Conservation (phyloP, 169 alveolate species). For the Plasmodium cynomolgi region DNA sequence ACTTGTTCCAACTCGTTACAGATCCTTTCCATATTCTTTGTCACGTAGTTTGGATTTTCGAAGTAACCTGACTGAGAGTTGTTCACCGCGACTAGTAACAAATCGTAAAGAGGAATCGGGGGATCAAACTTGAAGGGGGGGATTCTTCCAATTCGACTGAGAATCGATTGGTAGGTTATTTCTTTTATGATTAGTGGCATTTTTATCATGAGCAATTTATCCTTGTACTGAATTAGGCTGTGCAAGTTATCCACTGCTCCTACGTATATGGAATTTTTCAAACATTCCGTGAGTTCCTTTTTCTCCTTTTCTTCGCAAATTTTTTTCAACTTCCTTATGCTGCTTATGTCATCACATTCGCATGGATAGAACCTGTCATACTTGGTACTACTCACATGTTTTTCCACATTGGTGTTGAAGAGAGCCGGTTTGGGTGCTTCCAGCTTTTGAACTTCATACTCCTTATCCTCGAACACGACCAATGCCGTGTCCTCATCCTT, state of each 20-base stretch:
- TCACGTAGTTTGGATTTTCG: conserved; percentile 52
- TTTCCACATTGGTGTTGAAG: conserved; percentile 14
- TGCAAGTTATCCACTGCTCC: conserved; percentile 82
- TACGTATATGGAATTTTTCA: conserved; percentile 80
- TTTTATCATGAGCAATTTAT: conserved; percentile 78
- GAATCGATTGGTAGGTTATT: conserved; percentile 79
- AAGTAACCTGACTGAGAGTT: conserved; percentile 47
- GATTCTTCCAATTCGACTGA: conserved; percentile 83
- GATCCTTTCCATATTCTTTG: conserved; percentile 20
- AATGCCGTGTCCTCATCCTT: background rate
- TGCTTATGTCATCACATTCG: conserved; percentile 38
- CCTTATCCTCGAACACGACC: conserved; percentile 21
- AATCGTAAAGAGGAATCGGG: conserved; percentile 76
- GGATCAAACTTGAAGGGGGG: conserved; percentile 79
- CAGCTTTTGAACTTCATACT: conserved; percentile 29
- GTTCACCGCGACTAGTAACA: conserved; percentile 76
- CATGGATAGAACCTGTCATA: conserved; percentile 19
- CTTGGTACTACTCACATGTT: conserved; percentile 28
- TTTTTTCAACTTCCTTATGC: conserved; percentile 40
- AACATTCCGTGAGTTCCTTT: conserved; percentile 75
- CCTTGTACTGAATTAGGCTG: conserved; percentile 82
- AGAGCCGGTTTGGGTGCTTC: conserved; percentile 45
- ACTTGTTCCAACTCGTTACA: conserved; percentile 49
- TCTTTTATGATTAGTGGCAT: conserved; percentile 75
- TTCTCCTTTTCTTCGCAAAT: conserved; percentile 72